phyloP scores from a whole-genome alignment of 192 early-diverging fungal species.

The Podila minutissima region DNA sequence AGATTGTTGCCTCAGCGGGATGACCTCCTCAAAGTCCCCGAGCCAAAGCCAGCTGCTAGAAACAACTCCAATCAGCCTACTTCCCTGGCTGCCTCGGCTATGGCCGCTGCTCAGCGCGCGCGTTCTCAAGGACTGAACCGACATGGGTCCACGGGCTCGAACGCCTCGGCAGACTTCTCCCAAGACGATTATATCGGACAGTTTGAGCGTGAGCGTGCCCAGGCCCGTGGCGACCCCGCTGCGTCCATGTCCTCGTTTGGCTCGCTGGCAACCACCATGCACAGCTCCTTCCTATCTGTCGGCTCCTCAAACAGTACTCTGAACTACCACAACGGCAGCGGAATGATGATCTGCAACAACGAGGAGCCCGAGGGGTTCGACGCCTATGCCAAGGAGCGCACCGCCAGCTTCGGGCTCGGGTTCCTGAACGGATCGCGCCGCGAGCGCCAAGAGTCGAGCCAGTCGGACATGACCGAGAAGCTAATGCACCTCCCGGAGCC shows the following conservation, averaged over 20 bases:
- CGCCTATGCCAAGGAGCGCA: background rate
- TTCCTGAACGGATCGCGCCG: background rate
- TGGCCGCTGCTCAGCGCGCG: slow-evolving; percentile 9
- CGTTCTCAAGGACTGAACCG: background rate
- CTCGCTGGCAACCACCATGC: slow-evolving; percentile 8
- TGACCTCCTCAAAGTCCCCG: background rate
- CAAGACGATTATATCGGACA: slow-evolving; percentile 36
- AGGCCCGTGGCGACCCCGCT: background rate
- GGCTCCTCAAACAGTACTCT: background rate
- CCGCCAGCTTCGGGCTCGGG: background rate
- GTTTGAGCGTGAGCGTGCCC: slow-evolving; percentile 23
- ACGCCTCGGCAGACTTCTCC: background rate
- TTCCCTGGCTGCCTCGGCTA: slow-evolving; percentile 11
- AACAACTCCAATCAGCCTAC: background rate
- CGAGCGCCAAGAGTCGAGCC: background rate
- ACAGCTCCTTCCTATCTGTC: background rate
- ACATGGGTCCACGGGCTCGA: background rate
- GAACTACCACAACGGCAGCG: background rate
- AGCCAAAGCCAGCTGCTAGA: background rate
- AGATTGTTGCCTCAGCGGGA: no score
- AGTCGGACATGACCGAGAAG: slow-evolving; percentile 23
- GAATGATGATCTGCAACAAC: background rate
- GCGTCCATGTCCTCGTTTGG: background rate
- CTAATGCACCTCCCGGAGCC: slow-evolving; percentile 42
- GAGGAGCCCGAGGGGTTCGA: background rate